phyloP scores from a whole-genome alignment of 2,329 filamentous ascomycete species.

The Aspergillus persii region DNA sequence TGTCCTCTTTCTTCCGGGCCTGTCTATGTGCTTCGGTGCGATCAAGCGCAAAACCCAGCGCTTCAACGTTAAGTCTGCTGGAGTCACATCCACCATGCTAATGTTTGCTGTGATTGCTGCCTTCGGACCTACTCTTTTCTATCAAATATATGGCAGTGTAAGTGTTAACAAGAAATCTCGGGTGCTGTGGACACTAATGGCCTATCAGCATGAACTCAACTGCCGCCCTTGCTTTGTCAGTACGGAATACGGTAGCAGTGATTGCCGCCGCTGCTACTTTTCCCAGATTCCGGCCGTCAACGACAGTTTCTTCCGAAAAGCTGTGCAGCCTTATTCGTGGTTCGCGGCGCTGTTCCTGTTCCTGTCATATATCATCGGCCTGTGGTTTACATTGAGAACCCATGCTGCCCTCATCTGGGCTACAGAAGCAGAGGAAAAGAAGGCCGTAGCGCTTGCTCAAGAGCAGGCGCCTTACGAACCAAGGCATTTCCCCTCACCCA shows the following conservation, averaged over 20 bases:
- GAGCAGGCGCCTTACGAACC: conserved; percentile 36
- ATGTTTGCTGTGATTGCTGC: conserved; percentile 93
- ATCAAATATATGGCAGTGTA: conserved; percentile 94
- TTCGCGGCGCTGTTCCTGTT: conserved; percentile 82
- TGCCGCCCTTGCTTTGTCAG: conserved; percentile 66
- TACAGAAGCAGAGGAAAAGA: conserved; percentile 75
- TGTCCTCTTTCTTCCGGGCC: conserved; percentile 86
- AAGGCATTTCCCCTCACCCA: conserved; percentile 30
- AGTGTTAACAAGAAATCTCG: conserved; percentile 29
- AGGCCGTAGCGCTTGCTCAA: conserved; percentile 39
- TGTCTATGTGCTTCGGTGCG: conserved; percentile 98
- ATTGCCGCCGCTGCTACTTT: conserved; percentile 93
- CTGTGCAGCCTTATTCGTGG: conserved; percentile 91
- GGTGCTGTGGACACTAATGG: conserved; percentile 18
- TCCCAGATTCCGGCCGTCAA: conserved; percentile 79
- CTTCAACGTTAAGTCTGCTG: conserved; percentile 94
- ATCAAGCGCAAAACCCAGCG: conserved; percentile 97
- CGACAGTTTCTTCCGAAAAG: conserved; percentile 85
- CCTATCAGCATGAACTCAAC: conserved; percentile 76
- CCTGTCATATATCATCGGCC: conserved; percentile 85
- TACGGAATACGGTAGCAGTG: conserved; percentile 45
- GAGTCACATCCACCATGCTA: conserved; percentile 96
- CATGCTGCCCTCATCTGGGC: conserved; percentile 98
- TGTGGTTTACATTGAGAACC: conserved; percentile 93
- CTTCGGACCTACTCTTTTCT: conserved; percentile 94